Base-by-base conservation (phyloP, 106 monocot genomes). In the Phalaenopsis aphrodite region DNA sequence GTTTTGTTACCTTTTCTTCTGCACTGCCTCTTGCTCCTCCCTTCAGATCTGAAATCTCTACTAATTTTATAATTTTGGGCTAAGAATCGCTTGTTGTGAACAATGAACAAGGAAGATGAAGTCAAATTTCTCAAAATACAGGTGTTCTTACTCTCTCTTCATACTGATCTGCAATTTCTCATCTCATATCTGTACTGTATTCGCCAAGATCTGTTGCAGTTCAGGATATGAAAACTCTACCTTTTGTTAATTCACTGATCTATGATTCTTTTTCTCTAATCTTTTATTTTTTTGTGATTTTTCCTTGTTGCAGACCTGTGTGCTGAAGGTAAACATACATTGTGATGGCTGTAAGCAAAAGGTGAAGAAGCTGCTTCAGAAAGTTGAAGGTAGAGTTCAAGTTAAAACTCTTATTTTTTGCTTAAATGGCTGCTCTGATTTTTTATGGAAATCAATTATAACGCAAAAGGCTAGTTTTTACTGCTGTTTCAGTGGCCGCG, bases 281-380 rank as follows among this genome's bases (percentile, higher is more conserved):
- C 5, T 55, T 71, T 47, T 52, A 38, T 77, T 52, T 77, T 52
- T 30, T 52, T 52, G 19, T 43, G 45, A 47, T 77, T 9, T 55
- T 3, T 61, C 3, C 42, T 48, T 36, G 36, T 76, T 78, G 81
- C 84, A 92, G 91, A 89, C 85, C 24, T 92, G 87, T 82, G 78
- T 87, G 42, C 84, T 92, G 45, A 92, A 92, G 80, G 91, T 92
- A 78, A 87, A 87, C 85, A 92, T 92, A 64, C 88, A 92, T 82
- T 92, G 91, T 78, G 91, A 92, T 78, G 91, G 91, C 39, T 92
- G 91, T 80, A 92, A 89, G 84, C 88, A 92, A 82, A 89, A 92
- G 80, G 91, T 92, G 75, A 92, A 87, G 84, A 92, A 92, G 71
- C 76, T 92, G 39, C 87, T 92, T 57, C 88, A 87, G 58, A 92